These are phyloP conservation scores for Caryopteris hybrid DNA, from an alignment of 305 asterid species.

Conservation along the genomic window DNA sequence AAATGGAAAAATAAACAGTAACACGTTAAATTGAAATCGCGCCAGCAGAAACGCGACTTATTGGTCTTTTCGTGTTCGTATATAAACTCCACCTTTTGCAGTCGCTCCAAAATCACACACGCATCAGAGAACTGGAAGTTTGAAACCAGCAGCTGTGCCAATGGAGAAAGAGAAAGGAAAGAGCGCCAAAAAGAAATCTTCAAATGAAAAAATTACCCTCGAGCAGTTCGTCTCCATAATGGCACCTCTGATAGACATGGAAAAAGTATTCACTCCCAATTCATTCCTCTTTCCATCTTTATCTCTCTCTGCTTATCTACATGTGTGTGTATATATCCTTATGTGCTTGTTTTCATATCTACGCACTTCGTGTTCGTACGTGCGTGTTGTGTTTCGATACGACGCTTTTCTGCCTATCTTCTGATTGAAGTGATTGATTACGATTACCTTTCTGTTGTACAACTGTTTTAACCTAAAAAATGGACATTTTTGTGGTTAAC, in stretches of 20 bases:
- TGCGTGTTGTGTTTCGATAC: background rate
- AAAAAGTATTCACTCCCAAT: slow-evolving; percentile 47
- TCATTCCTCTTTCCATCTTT: background rate
- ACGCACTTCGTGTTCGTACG: background rate
- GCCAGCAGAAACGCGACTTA: background rate
- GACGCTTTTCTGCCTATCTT: background rate
- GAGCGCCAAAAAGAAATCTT: slow-evolving; percentile 14
- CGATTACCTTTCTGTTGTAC: background rate
- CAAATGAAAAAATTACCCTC: slow-evolving; percentile 48
- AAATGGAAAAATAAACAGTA: too few relatives aligned
- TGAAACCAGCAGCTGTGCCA: slow-evolving; percentile 21
- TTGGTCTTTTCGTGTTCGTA: background rate
- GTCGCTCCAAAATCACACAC: slow-evolving; percentile 4
- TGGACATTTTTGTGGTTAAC: background rate
- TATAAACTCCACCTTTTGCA: background rate
- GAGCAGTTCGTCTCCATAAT: slow-evolving; percentile 85
- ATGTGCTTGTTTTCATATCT: background rate
- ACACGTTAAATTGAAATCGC: background rate
- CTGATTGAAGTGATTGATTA: slow-evolving; percentile 5
- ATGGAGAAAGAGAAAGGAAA: slow-evolving; percentile 69
- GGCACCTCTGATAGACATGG: slow-evolving; percentile 91
- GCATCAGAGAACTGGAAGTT: background rate
- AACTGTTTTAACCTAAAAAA: background rate
- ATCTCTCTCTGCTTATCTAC: background rate
- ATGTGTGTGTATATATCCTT: background rate